Percentiles rank a stretch among this genome's conserved stretches.
Evolutionary conservation across 768 basidiomycete genomes (phyloP).

Genomic region (Pleurotus eryngii): DNA sequence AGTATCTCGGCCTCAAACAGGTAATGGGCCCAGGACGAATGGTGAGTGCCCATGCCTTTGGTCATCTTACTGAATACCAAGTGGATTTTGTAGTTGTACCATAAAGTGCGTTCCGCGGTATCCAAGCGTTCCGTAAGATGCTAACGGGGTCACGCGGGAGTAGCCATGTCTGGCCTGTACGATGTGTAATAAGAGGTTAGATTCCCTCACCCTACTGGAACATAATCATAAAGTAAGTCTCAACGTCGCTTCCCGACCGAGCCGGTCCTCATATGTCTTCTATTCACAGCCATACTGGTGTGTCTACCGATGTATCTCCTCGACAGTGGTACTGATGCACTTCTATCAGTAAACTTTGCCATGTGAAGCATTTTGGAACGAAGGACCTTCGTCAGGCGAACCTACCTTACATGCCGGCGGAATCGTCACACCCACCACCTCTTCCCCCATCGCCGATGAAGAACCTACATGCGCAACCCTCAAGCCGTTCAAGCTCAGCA

Average conservation of each 20-base stretch:
- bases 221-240: slow-evolving; percentile 75
- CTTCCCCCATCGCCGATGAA: slow-evolving; percentile 19
- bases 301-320: slow-evolving; percentile 2
- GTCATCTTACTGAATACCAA: background rate
- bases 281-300: slow-evolving; percentile 50
- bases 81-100: slow-evolving; percentile 55
- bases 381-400: slow-evolving; percentile 70
- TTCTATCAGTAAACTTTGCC: slow-evolving; percentile 70
- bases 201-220: slow-evolving; percentile 74
- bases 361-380: slow-evolving; percentile 76
- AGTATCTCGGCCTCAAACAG: slow-evolving; percentile 28
- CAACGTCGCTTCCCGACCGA: too few species aligned
- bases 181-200: slow-evolving; percentile 73
- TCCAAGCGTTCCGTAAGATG: background rate
- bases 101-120: slow-evolving; percentile 49
- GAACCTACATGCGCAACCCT: slow-evolving; percentile 20
- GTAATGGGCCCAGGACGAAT: slow-evolving; percentile 86
- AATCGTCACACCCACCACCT: slow-evolving; percentile 17
- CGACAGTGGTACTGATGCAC: too few species aligned
- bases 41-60: slow-evolving; percentile 39
- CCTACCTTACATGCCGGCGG: slow-evolving; percentile 48
- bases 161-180: slow-evolving; percentile 81
- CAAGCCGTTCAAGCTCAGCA: slow-evolving; percentile 20
- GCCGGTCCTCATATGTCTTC: background rate
- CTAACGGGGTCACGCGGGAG: background rate